Conservation (phyloP, 2,329 filamentous ascomycete species). For the Coniochaeta sp. region DNA sequence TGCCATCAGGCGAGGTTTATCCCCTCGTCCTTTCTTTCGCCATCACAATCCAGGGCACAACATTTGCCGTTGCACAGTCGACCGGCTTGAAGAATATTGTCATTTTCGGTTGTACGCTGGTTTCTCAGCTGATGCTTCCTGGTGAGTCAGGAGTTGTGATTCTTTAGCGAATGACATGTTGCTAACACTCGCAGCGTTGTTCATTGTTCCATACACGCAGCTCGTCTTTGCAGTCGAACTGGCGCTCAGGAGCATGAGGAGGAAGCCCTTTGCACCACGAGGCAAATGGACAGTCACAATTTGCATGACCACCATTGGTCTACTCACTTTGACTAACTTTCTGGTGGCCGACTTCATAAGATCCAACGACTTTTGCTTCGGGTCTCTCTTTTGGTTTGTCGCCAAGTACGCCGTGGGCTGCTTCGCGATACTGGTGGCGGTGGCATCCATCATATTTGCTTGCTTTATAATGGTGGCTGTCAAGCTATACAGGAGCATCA, state of each 20-base stretch:
- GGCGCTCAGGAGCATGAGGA: slow-evolving; percentile 45
- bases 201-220: slow-evolving; percentile 60
- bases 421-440: slow-evolving; percentile 44
- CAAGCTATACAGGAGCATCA: slow-evolving; percentile 45
- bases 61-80: slow-evolving; percentile 50
- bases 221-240: slow-evolving; percentile 59
- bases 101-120: slow-evolving; percentile 42
- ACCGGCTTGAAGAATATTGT: slow-evolving; percentile 45
- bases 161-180: not conserved
- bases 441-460: slow-evolving; percentile 42
- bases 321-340: slow-evolving; percentile 49
- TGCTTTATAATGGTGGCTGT: slow-evolving; percentile 48
- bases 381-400: slow-evolving; percentile 62
- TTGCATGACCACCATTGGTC: slow-evolving; percentile 44
- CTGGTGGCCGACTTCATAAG: slow-evolving; percentile 48
- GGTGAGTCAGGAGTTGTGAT: slow-evolving; percentile 29
- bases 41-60: slow-evolving; percentile 50
- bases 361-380: slow-evolving; percentile 56
- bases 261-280: slow-evolving; percentile 49
- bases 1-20: slow-evolving; percentile 41
- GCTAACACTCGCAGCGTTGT: slow-evolving; percentile 42
- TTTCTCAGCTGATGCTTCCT: slow-evolving; percentile 53
- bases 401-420: slow-evolving; percentile 51
- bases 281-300: slow-evolving; percentile 53
- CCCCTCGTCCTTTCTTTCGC: slow-evolving; percentile 51